Conservation (phyloP, 352 stramenopile species). For the Globisporangium viniferum region DNA sequence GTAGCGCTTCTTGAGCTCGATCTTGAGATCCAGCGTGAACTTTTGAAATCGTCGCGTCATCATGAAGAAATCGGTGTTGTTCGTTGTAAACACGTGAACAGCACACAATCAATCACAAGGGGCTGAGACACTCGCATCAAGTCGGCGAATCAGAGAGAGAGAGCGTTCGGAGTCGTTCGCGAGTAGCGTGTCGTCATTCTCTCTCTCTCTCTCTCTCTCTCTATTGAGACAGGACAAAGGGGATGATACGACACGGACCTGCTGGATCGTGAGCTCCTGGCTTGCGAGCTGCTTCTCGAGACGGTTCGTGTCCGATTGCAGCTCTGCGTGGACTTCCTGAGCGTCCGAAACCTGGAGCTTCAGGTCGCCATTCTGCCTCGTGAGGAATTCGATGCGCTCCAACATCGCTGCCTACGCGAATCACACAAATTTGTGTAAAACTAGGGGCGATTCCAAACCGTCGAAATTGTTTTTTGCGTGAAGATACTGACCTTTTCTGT, state of each 20-base stretch:
- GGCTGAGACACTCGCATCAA: background rate
- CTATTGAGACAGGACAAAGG: background rate
- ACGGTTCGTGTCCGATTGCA: conserved; percentile 4
- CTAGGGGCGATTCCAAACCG: background rate
- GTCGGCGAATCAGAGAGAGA: background rate
- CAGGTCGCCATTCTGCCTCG: conserved; percentile 25
- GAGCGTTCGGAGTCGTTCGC: no score
- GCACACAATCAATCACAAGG: background rate
- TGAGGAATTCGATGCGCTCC: conserved; percentile 25
- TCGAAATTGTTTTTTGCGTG: no score
- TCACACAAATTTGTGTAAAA: background rate
- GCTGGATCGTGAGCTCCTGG: conserved; percentile 12
- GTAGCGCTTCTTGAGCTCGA: conserved; percentile 53
- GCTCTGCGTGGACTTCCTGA: conserved; percentile 16
- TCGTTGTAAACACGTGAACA: background rate
- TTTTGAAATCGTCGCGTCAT: conserved; percentile 14
- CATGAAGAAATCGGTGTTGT: background rate
- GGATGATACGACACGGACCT: background rate
- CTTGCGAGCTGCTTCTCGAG: conserved; percentile 4
- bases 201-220: background rate
- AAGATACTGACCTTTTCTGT: conserved; percentile 26
- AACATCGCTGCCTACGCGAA: conserved; percentile 20
- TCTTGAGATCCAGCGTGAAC: conserved; percentile 51
- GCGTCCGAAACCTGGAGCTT: conserved; percentile 14
- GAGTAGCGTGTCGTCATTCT: background rate